A percentile compares a stretch with the other conserved stretches of the same genome.
Conservation (phyloP, 441 rosid species). For the Adansonia grandidieri region DNA sequence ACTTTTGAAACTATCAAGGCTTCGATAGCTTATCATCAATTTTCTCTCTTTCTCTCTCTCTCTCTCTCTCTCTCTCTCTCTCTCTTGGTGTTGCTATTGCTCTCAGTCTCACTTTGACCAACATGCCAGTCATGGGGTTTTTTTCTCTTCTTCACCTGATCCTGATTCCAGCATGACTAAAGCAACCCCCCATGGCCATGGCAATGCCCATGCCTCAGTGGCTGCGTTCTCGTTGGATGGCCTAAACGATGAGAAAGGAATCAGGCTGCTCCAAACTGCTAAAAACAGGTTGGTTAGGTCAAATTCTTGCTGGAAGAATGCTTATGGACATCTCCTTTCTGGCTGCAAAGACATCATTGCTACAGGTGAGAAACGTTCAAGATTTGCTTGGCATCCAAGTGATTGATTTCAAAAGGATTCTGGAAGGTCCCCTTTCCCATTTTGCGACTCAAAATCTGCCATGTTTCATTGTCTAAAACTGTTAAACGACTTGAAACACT, state of each 20-base stretch:
- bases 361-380: constrained; percentile 40
- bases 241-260: constrained; percentile 47
- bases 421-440: constrained; percentile 57
- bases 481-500: constrained; percentile 56
- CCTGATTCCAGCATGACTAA: not conserved
- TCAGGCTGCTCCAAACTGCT: constrained; percentile 52
- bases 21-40: not conserved
- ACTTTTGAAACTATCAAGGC: not conserved
- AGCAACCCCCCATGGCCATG: not conserved
- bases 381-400: constrained; percentile 81
- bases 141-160: constrained; percentile 44
- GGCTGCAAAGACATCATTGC: constrained; percentile 74
- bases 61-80: too few relatives aligned
- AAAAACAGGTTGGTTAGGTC: constrained; percentile 46
- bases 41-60: constrained; percentile 26
- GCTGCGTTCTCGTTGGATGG: constrained; percentile 67
- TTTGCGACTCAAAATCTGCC: constrained; percentile 45
- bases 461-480: constrained; percentile 63
- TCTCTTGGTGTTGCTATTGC: constrained; percentile 17
- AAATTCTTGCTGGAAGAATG: constrained; percentile 74
- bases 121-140: constrained; percentile 52
- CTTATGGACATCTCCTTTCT: constrained; percentile 60
- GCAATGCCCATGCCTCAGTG: constrained; percentile 13
- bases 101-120: constrained; percentile 19
- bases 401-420: constrained; percentile 81